Evolutionary conservation across 1,284 basidiomycete genomes (phyloP).

Genomic region (Boletus smithii): DNA sequence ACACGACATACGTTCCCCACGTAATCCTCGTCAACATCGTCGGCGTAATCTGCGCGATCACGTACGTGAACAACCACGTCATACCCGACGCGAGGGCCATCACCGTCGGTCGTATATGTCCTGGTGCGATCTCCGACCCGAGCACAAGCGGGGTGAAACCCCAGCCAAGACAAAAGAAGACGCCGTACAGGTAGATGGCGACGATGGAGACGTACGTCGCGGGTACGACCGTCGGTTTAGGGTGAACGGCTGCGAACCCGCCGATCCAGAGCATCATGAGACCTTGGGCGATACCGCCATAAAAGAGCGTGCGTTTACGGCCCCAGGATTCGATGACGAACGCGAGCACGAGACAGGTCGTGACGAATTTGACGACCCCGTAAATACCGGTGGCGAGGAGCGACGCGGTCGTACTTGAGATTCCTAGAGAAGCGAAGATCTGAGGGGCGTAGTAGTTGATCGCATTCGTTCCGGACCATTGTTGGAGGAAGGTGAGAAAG

Average conservation of each 20-base stretch:
- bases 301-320: constrained; percentile 45
- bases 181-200: constrained; percentile 49
- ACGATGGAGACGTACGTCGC: constrained; percentile 46
- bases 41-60: constrained; percentile 49
- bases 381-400: constrained; percentile 62
- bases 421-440: constrained; percentile 53
- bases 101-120: constrained; percentile 42
- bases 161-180: constrained; percentile 46
- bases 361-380: constrained; percentile 55
- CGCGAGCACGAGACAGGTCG: constrained; percentile 39
- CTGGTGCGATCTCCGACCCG: constrained; percentile 45
- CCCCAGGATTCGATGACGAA: constrained; percentile 48
- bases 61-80: constrained; percentile 48
- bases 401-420: constrained; percentile 47
- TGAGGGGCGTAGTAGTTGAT: constrained; percentile 54
- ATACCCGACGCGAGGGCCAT: constrained; percentile 40
- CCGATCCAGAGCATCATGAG: constrained; percentile 50
- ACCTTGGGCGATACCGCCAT: constrained; percentile 43
- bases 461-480: constrained; percentile 60
- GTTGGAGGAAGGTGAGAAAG: constrained; percentile 55
- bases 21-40: constrained; percentile 45
- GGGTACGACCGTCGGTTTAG: constrained; percentile 31
- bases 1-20: constrained; percentile 51
- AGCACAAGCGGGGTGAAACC: constrained; percentile 42
- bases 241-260: constrained; percentile 41